phyloP scores from a whole-genome alignment of 352 stramenopile species.

The Phytophthora kernoviae region DNA sequence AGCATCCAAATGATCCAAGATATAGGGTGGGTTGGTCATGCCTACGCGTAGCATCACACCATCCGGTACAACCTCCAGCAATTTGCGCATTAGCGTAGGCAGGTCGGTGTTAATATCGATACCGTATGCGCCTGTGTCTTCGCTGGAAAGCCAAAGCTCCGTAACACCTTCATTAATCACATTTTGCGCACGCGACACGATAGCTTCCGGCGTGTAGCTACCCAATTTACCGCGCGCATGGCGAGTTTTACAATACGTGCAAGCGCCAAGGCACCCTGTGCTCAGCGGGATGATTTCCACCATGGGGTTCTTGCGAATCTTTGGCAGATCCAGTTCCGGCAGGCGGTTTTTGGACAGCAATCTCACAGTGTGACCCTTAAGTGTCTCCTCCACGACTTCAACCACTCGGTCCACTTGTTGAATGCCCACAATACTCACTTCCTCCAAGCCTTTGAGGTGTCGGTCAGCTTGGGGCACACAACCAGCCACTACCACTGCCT shows the following conservation, averaged over 20 bases:
- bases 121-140: conserved; percentile 93
- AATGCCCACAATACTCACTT: conserved; percentile 89
- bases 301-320: conserved; percentile 92
- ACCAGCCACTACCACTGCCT: conserved; percentile 90
- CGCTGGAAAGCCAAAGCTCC: conserved; percentile 92
- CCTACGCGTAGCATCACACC: conserved; percentile 91
- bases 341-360: conserved; percentile 85
- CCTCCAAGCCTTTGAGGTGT: conserved; percentile 80
- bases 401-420: conserved; percentile 92
- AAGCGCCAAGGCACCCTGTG: conserved; percentile 91
- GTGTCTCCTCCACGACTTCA: conserved; percentile 91
- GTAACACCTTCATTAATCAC: conserved; percentile 86
- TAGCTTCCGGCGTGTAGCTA: conserved; percentile 84
- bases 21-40: conserved; percentile 95
- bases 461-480: conserved; percentile 92
- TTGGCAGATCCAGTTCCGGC: conserved; percentile 89
- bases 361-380: conserved; percentile 89
- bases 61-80: conserved; percentile 72
- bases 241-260: conserved; percentile 94
- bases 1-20: conserved; percentile 85
- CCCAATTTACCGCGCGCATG: conserved; percentile 91
- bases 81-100: conserved; percentile 58
- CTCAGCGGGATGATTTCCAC: conserved; percentile 93
- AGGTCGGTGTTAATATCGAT: conserved; percentile 89
- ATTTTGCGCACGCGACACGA: conserved; percentile 65